phyloP scores from a whole-genome alignment of 2,329 filamentous ascomycete genomes.

The Pseudogymnoascus sp. region DNA sequence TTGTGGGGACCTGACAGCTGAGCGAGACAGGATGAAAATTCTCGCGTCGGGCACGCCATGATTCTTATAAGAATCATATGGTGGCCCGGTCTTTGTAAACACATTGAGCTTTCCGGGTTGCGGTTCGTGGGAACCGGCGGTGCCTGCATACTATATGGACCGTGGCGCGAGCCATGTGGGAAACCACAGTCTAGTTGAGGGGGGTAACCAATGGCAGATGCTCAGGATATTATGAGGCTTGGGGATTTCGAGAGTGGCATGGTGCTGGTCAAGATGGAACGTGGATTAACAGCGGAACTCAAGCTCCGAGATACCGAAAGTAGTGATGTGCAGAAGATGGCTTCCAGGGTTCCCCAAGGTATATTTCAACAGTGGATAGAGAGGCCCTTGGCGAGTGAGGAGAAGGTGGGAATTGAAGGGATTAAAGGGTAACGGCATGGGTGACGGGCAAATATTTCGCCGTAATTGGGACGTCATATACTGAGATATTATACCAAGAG shows the following conservation, averaged over 20 bases:
- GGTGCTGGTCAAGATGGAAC: background rate
- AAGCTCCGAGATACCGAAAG: background rate
- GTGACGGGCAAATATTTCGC: background rate
- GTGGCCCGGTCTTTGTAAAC: background rate
- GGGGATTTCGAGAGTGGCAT: background rate
- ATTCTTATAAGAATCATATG: background rate
- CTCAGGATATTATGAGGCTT: background rate
- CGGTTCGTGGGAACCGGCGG: background rate
- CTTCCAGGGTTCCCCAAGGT: background rate
- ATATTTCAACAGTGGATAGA: background rate
- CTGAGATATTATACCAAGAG: background rate
- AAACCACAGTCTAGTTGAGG: background rate
- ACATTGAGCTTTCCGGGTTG: background rate
- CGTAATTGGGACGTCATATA: conserved; percentile 1
- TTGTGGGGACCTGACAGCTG: background rate
- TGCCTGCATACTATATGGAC: background rate
- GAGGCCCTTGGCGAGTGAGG: background rate
- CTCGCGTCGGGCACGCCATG: background rate
- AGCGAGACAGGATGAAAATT: background rate
- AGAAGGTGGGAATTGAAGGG: background rate
- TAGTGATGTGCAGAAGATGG: background rate
- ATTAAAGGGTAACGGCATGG: background rate
- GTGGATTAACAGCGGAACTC: background rate
- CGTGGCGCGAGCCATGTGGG: background rate
- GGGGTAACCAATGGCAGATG: background rate